Conservation (phyloP, 2,329 filamentous ascomycete genomes). For the Fonsecaea nubica region DNA sequence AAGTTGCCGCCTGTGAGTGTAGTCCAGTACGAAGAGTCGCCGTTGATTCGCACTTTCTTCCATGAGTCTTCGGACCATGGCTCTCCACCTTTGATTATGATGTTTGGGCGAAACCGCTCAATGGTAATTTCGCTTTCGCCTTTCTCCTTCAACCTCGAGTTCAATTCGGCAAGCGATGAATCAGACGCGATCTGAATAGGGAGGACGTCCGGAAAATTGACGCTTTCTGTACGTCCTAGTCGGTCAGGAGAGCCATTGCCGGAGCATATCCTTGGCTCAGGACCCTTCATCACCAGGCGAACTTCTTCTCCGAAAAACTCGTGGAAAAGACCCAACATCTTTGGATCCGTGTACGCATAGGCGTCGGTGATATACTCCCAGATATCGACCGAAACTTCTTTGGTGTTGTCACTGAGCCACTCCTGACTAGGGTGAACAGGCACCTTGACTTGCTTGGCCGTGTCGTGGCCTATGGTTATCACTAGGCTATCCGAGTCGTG, state of each 20-base stretch:
- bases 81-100: slow-evolving; percentile 61
- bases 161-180: slow-evolving; percentile 64
- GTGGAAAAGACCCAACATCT: slow-evolving; percentile 61
- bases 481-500: slow-evolving; percentile 54
- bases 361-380: slow-evolving; percentile 66
- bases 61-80: slow-evolving; percentile 70
- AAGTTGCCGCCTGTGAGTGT: slow-evolving; percentile 24
- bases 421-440: slow-evolving; percentile 61
- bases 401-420: slow-evolving; percentile 64
- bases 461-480: slow-evolving; percentile 48
- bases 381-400: slow-evolving; percentile 59
- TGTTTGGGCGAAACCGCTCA: slow-evolving; percentile 69
- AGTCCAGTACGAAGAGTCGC: slow-evolving; percentile 32
- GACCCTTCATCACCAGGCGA: slow-evolving; percentile 67
- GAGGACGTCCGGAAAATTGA: slow-evolving; percentile 67
- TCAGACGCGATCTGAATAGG: slow-evolving; percentile 63
- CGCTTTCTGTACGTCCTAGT: slow-evolving; percentile 61
- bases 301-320: slow-evolving; percentile 60
- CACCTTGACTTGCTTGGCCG: slow-evolving; percentile 55
- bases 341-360: slow-evolving; percentile 57
- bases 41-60: slow-evolving; percentile 62
- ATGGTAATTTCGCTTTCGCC: slow-evolving; percentile 60
- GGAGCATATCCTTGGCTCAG: slow-evolving; percentile 60
- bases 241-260: slow-evolving; percentile 62
- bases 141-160: slow-evolving; percentile 54